Conservation (phyloP, 2,329 filamentous ascomycete species). For the Diaporthe vexans region DNA sequence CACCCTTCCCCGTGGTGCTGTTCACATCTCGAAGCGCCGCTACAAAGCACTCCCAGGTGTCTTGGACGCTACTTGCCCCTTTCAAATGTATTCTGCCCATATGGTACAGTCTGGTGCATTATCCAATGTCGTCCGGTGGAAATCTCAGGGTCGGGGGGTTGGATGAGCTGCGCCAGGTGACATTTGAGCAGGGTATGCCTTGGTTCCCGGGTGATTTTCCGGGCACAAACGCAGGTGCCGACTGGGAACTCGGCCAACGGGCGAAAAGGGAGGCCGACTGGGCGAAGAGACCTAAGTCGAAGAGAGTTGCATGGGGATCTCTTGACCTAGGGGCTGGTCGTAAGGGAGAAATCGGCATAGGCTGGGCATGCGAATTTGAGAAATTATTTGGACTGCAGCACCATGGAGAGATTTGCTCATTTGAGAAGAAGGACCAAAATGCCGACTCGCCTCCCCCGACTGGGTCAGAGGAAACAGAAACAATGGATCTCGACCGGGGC, state of each 20-base stretch:
- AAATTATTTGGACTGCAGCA: conserved; percentile 64
- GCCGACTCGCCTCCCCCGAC: not conserved
- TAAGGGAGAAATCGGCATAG: conserved; percentile 86
- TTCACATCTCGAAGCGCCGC: conserved; percentile 67
- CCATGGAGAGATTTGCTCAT: conserved; percentile 38
- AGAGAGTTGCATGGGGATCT: conserved; percentile 80
- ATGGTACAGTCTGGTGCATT: conserved; percentile 90
- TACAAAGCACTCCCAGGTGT: conserved; percentile 66
- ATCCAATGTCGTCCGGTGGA: conserved; percentile 82
- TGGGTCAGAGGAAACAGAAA: conserved; percentile 35
- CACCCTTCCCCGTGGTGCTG: conserved; percentile 82
- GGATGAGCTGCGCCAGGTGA: conserved; percentile 82
- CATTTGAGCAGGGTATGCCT: conserved; percentile 82
- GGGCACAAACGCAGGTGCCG: conserved; percentile 81
- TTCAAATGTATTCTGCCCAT: conserved; percentile 90
- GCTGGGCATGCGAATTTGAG: conserved; percentile 89
- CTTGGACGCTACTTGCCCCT: conserved; percentile 87
- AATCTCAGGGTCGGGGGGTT: conserved; percentile 88
- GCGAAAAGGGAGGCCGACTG: conserved; percentile 73
- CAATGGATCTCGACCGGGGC: conserved; percentile 44
- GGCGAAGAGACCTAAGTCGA: conserved; percentile 85
- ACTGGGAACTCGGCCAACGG: conserved; percentile 81
- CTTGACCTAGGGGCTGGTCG: conserved; percentile 80
- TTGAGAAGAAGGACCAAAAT: conserved; percentile 36
- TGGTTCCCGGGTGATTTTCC: conserved; percentile 92